Conservation (phyloP, 1,284 basidiomycete species). For the Spongiforma sp. region DNA sequence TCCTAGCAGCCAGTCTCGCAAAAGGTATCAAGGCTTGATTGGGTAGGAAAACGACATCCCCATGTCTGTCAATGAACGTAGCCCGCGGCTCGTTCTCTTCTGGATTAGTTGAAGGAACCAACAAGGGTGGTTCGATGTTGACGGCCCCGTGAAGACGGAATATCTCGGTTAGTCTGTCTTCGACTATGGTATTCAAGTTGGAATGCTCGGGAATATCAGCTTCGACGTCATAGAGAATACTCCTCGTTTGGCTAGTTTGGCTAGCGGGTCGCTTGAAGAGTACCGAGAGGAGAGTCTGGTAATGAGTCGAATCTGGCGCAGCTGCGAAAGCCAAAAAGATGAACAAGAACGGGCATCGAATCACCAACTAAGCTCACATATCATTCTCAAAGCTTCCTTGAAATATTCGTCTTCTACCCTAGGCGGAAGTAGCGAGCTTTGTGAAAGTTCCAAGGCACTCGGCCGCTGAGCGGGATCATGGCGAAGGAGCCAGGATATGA, state of each 20-base stretch:
- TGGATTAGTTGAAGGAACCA: constrained; percentile 62
- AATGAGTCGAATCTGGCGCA: constrained; percentile 74
- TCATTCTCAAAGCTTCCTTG: constrained; percentile 78
- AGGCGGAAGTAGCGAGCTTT: constrained; percentile 78
- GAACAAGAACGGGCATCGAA: not conserved
- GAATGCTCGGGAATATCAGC: constrained; percentile 75
- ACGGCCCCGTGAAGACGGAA: constrained; percentile 92
- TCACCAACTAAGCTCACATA: constrained; percentile 56
- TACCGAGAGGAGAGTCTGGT: constrained; percentile 71
- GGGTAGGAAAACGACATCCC: constrained; percentile 82
- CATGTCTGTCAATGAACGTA: constrained; percentile 81
- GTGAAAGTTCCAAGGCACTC: constrained; percentile 83
- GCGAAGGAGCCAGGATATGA: constrained; percentile 83
- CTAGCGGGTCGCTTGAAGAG: constrained; percentile 68
- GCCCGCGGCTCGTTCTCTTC: constrained; percentile 55
- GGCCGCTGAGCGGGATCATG: constrained; percentile 88
- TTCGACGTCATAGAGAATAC: constrained; percentile 82
- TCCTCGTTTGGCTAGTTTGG: constrained; percentile 62
- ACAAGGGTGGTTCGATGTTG: constrained; percentile 81
- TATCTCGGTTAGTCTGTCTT: constrained; percentile 76
- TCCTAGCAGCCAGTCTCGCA: constrained; percentile 82
- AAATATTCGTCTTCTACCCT: constrained; percentile 86
- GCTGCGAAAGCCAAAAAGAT: constrained; percentile 44
- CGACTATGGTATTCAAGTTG: constrained; percentile 76
- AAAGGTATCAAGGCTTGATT: constrained; percentile 83